These are phyloP conservation scores for Fusarium staphyleae DNA, from an alignment of 2,329 filamentous ascomycete species.

Conservation along the genomic window DNA sequence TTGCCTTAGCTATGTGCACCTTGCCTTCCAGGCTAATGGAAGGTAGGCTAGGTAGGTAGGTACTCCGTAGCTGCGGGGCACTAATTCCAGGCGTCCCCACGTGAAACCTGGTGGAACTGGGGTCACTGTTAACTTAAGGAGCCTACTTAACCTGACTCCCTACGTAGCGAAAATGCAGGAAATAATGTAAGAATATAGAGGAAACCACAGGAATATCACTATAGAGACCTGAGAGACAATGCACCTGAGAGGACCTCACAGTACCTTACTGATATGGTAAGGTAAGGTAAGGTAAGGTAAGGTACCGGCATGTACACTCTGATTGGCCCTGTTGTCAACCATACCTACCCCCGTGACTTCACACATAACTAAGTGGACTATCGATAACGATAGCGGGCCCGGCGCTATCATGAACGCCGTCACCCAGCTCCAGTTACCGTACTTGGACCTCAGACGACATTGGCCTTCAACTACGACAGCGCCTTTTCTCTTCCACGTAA, in stretches of 20 bases:
- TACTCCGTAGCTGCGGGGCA: conserved; percentile 42
- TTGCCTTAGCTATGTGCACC: conserved; percentile 31
- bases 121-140: conserved; percentile 19
- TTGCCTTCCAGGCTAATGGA: conserved; percentile 17
- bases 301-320: background rate
- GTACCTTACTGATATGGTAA: no score
- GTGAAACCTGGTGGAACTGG: conserved; percentile 25
- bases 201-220: background rate
- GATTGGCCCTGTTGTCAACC: background rate
- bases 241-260: background rate
- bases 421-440: conserved; percentile 16
- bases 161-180: no score
- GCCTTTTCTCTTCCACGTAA: conserved; percentile 11
- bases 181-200: background rate
- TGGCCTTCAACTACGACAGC: conserved; percentile 15
- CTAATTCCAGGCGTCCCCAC: conserved; percentile 37
- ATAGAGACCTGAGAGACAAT: background rate
- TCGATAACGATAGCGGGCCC: conserved; percentile 32
- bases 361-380: no score
- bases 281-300: no score
- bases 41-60: no score
- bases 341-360: conserved; percentile 19
- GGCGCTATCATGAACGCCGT: conserved; percentile 25
- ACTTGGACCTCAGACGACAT: conserved; percentile 34
- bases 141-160: no score